Conservation (phyloP, 1,139 yeast species). For the Protomyces macrosporus region DNA sequence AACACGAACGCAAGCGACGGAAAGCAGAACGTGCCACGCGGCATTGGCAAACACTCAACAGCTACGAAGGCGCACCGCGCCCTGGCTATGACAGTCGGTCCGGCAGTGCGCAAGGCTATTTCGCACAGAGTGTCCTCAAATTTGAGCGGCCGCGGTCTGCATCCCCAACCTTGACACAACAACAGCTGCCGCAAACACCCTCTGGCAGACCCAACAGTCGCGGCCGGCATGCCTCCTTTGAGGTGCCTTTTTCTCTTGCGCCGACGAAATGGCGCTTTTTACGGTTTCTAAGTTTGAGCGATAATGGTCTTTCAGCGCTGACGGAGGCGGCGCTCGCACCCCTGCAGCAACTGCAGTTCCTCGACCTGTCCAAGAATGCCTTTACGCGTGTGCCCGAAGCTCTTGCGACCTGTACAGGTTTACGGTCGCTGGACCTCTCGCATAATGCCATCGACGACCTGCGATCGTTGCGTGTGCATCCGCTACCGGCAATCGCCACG, state of each 20-base stretch:
- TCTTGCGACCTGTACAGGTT: slow-evolving; percentile 46
- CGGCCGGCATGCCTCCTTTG: slow-evolving; percentile 7
- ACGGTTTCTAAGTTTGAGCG: slow-evolving; percentile 55
- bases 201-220: background rate
- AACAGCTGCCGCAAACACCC: background rate
- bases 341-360: slow-evolving; percentile 49
- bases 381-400: slow-evolving; percentile 52
- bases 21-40: slow-evolving; percentile 41
- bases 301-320: slow-evolving; percentile 49
- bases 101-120: background rate
- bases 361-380: slow-evolving; percentile 54
- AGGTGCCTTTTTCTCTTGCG: slow-evolving; percentile 35
- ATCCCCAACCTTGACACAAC: background rate
- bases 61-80: background rate
- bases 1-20: slow-evolving; percentile 41
- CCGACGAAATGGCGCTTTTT: slow-evolving; percentile 51
- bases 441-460: slow-evolving; percentile 47
- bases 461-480: slow-evolving; percentile 32
- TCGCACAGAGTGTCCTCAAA: background rate
- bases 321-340: slow-evolving; percentile 49
- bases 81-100: slow-evolving; percentile 5
- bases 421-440: slow-evolving; percentile 54
- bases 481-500: slow-evolving; percentile 46
- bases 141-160: slow-evolving; percentile 16
- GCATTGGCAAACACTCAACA: slow-evolving; percentile 21